A percentile compares a stretch with the other conserved stretches of the same genome.
Conservation (phyloP, 192 early-diverging fungal genomes). For the Coemansia sp. region DNA sequence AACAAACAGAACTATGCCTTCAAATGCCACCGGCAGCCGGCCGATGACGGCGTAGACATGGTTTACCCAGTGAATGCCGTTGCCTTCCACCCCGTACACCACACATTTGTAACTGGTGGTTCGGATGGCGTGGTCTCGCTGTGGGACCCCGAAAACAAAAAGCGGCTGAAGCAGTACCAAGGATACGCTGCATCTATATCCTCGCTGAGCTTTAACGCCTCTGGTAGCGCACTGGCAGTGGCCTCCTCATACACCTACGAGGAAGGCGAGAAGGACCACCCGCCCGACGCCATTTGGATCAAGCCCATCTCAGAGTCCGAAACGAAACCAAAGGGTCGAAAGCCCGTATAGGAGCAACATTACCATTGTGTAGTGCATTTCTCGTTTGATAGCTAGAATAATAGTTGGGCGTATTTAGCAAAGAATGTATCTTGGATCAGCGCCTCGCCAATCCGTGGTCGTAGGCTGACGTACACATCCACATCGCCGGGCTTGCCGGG, state of each 20-base stretch:
- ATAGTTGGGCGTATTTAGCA: conserved; percentile 17
- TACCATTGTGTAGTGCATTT: background rate
- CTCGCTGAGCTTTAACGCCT: conserved; percentile 77
- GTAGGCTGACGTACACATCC: conserved; percentile 24
- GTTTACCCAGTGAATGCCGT: conserved; percentile 94
- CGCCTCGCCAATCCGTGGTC: conserved; percentile 2
- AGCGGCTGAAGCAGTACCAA: conserved; percentile 82
- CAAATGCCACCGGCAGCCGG: conserved; percentile 89
- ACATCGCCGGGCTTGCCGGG: conserved; percentile 11
- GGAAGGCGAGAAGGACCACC: conserved; percentile 88
- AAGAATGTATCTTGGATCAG: conserved; percentile 22
- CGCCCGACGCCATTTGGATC: conserved; percentile 80
- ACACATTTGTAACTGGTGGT: conserved; percentile 96
- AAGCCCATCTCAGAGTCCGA: conserved; percentile 70
- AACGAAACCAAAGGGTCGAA: conserved; percentile 58
- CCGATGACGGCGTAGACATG: conserved; percentile 72
- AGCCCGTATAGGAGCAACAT: background rate
- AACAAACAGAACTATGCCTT: conserved; percentile 87
- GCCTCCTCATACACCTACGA: conserved; percentile 95
- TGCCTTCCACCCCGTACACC: conserved; percentile 88
- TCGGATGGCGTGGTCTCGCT: conserved; percentile 88
- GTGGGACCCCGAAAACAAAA: conserved; percentile 93
- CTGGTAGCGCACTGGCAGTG: conserved; percentile 80
- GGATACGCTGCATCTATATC: conserved; percentile 83
- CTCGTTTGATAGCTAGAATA: background rate